phyloP scores from a whole-genome alignment of 176 grass and related monocot genomes.

The Cenchrus purpureus region DNA sequence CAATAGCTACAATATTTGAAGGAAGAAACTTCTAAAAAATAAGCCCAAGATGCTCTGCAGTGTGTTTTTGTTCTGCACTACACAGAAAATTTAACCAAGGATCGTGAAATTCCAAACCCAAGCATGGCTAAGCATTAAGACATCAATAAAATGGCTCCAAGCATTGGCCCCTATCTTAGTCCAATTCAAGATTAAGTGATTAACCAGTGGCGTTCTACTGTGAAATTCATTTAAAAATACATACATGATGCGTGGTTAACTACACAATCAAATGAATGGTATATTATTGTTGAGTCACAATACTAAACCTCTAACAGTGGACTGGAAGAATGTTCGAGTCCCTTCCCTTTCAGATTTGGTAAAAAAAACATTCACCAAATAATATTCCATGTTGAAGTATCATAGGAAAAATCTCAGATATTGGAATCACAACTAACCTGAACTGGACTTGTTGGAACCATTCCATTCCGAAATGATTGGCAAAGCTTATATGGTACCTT shows the following conservation, averaged over 20 bases:
- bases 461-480: conserved; percentile 68
- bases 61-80: background rate
- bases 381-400: background rate
- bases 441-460: conserved; percentile 66
- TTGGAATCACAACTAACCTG: conserved; percentile 59
- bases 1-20: background rate
- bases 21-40: background rate
- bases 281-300: conserved; percentile 8
- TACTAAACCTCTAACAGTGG: background rate
- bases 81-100: background rate
- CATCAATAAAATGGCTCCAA: background rate
- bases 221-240: conserved; percentile 4
- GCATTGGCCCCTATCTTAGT: background rate
- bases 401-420: conserved; percentile 9
- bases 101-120: background rate
- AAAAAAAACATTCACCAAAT: conserved; percentile 21
- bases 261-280: background rate
- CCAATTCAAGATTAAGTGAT: conserved; percentile 17
- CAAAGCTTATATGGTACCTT: conserved; percentile 79
- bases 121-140: background rate
- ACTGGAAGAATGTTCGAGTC: background rate
- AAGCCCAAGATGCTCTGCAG: background rate
- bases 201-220: background rate
- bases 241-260: background rate
- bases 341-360: conserved; percentile 1